Evolutionary conservation across 495 filamentous ascomycete species (phyloP).

Genomic region (Talaromyces proteolyticus): DNA sequence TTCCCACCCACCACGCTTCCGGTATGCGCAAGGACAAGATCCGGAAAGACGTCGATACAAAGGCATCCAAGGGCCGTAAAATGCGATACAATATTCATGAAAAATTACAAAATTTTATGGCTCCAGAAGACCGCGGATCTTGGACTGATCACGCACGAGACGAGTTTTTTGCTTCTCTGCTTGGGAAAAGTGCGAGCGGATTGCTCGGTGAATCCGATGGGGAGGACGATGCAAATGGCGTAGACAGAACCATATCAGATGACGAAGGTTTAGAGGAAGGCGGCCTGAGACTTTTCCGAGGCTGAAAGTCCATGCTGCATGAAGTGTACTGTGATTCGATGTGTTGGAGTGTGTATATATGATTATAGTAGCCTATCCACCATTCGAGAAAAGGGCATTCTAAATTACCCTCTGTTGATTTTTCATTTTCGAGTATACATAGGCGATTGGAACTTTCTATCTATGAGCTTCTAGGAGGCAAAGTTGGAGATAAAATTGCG

Average conservation of each 20-base stretch:
- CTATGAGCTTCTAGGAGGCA: too few species aligned
- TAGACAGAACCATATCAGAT: slow-evolving; percentile 28
- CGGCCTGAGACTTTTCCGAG: slow-evolving; percentile 71
- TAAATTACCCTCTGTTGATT: too few species aligned
- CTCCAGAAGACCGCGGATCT: slow-evolving; percentile 68
- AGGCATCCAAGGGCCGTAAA: slow-evolving; percentile 92
- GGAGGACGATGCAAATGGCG: slow-evolving; percentile 39
- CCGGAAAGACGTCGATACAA: slow-evolving; percentile 80
- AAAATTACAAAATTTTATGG: slow-evolving; percentile 98
- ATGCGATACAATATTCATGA: slow-evolving; percentile 91
- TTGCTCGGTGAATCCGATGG: slow-evolving; percentile 64
- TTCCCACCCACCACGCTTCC: slow-evolving; percentile 36
- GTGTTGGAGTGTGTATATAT: too few species aligned
- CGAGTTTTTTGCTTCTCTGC: slow-evolving; percentile 81
- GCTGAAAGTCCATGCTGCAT: slow-evolving; percentile 14
- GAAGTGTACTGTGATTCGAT: too few species aligned
- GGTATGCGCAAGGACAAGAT: slow-evolving; percentile 78
- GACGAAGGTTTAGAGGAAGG: slow-evolving; percentile 54
- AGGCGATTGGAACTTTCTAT: too few species aligned
- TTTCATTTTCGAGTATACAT: too few species aligned
- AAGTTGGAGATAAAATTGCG: too few species aligned
- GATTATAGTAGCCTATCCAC: too few species aligned
- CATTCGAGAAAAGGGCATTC: too few species aligned
- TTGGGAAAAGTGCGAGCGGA: slow-evolving; percentile 66
- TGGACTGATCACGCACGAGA: slow-evolving; percentile 78